These are phyloP conservation scores for Ogataea minuta DNA, from an alignment of 805 yeast genomes.

Conservation along the genomic window DNA sequence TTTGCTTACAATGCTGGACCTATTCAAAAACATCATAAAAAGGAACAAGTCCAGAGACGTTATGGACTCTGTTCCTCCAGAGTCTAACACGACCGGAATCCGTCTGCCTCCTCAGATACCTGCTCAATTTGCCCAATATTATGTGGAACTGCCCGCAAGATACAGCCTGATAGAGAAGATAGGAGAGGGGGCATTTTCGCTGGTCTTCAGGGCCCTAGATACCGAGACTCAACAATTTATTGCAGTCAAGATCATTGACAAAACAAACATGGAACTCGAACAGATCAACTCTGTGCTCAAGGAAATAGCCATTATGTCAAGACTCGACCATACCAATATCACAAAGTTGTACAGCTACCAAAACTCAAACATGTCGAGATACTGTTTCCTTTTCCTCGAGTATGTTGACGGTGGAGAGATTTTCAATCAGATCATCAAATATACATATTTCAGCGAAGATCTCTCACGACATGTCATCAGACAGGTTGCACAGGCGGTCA, in stretches of 20 bases:
- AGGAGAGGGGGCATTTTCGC: slow-evolving; percentile 90
- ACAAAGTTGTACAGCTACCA: slow-evolving; percentile 52
- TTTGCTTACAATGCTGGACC: slow-evolving; percentile 25
- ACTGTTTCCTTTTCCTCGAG: slow-evolving; percentile 66
- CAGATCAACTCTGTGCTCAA: slow-evolving; percentile 60
- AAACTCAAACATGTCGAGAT: slow-evolving; percentile 43
- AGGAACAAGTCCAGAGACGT: slow-evolving; percentile 17
- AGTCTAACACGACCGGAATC: background rate
- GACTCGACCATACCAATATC: slow-evolving; percentile 58
- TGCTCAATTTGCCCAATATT: slow-evolving; percentile 22
- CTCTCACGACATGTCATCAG: slow-evolving; percentile 68
- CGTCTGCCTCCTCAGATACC: slow-evolving; percentile 8
- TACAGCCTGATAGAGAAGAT: slow-evolving; percentile 36
- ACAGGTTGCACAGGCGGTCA: slow-evolving; percentile 69
- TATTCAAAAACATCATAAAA: slow-evolving; percentile 29
- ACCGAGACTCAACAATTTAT: slow-evolving; percentile 41
- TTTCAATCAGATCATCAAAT: slow-evolving; percentile 74
- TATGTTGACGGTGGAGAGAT: slow-evolving; percentile 77
- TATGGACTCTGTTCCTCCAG: background rate
- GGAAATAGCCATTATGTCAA: slow-evolving; percentile 73
- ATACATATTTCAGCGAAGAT: slow-evolving; percentile 73
- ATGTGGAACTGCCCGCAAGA: slow-evolving; percentile 29
- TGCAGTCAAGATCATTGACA: slow-evolving; percentile 76
- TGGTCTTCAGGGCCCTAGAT: slow-evolving; percentile 72
- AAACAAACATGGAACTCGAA: slow-evolving; percentile 48